These are phyloP conservation scores for Naganishia liquefaciens DNA, from an alignment of 1,284 basidiomycete genomes.

Conservation along the genomic window DNA sequence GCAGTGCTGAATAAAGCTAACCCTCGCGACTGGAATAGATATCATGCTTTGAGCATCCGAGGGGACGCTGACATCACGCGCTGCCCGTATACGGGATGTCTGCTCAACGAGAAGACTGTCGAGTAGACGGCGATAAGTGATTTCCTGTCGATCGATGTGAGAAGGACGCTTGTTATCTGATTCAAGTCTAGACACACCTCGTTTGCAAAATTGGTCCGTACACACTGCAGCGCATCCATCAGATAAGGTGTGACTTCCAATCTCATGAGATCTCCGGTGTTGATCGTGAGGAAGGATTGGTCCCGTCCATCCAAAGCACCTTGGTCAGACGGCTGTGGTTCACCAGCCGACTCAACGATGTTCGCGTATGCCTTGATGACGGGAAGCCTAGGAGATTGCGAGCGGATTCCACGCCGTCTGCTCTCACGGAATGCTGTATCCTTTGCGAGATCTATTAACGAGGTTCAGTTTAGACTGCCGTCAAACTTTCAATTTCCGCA, in stretches of 20 bases:
- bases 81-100: conserved; percentile 9
- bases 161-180: neutral
- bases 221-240: neutral
- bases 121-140: conserved; percentile 7
- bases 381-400: neutral
- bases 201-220: neutral
- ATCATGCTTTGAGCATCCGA: neutral
- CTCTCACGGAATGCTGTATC: conserved; percentile 1
- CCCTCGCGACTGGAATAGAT: neutral
- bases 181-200: neutral
- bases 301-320: neutral
- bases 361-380: neutral
- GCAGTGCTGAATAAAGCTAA: conserved; percentile 10
- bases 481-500: neutral
- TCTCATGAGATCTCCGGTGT: conserved; percentile 1
- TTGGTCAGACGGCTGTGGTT: neutral
- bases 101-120: conserved; percentile 4
- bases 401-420: neutral
- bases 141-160: neutral
- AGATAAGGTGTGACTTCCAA: conserved; percentile 3
- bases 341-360: neutral
- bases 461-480: neutral
- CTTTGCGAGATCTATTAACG: conserved; percentile 1
- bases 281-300: conserved; percentile 8
- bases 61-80: neutral